These are phyloP conservation scores for Agrostemma githago DNA, from an alignment of 148 eudicot species.

Conservation along the genomic window DNA sequence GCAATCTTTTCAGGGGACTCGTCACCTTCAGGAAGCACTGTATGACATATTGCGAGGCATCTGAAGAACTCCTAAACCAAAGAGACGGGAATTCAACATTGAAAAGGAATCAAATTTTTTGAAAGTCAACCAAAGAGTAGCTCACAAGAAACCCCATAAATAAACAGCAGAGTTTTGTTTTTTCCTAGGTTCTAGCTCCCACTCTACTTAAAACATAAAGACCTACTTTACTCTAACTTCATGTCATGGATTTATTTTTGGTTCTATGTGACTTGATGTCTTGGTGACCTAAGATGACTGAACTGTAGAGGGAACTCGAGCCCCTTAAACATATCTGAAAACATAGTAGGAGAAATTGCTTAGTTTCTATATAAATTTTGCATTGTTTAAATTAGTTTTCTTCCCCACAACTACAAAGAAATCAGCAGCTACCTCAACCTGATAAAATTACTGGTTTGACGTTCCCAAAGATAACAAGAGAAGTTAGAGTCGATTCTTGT, in stretches of 20 bases:
- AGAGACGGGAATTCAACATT: neutral
- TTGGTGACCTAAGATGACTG: neutral
- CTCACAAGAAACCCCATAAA: neutral
- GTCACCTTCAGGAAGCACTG: slow-evolving; percentile 98
- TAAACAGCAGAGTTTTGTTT: neutral
- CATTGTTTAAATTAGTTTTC: neutral
- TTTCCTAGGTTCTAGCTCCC: neutral
- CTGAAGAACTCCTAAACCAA: slow-evolving; percentile 82
- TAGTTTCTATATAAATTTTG: neutral
- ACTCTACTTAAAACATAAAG: neutral
- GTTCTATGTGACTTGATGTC: neutral
- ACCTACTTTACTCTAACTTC: slow-evolving; percentile 1
- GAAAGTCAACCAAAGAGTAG: neutral
- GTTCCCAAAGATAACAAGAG: neutral
- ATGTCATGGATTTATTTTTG: neutral
- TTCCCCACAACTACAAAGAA: neutral
- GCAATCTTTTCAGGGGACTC: slow-evolving; percentile 81
- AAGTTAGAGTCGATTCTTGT: neutral
- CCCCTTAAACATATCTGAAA: neutral
- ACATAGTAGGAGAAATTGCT: neutral
- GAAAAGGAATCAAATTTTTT: neutral
- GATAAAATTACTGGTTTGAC: neutral
- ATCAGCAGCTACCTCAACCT: neutral
- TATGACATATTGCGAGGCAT: slow-evolving; percentile 98
- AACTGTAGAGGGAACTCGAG: neutral